A percentile compares a stretch with the other conserved stretches of the same genome.
Evolutionary conservation across 768 basidiomycete genomes (phyloP).

Genomic region (Suillus bovinus): DNA sequence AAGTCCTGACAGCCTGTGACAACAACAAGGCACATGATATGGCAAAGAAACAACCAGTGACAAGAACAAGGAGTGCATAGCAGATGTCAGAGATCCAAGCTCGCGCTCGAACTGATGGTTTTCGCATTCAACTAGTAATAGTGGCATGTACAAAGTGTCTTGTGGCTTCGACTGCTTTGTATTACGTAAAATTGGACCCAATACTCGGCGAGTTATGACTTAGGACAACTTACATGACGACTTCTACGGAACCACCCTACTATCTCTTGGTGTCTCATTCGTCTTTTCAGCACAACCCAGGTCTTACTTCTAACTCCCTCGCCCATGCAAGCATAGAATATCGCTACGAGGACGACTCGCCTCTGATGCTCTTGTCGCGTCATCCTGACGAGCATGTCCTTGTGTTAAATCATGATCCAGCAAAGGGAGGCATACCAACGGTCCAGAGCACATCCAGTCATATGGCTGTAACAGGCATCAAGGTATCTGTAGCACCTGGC

Average conservation of each 20-base stretch:
- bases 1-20: constrained; percentile 70
- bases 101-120: constrained; percentile 39
- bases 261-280: constrained; percentile 71
- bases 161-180: background rate
- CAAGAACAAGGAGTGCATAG: constrained; percentile 53
- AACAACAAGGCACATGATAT: constrained; percentile 67
- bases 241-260: constrained; percentile 47
- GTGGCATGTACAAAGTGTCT: background rate
- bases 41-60: constrained; percentile 53
- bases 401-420: constrained; percentile 68
- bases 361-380: constrained; percentile 61
- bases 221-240: constrained; percentile 10
- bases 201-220: background rate
- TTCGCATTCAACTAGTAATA: constrained; percentile 21
- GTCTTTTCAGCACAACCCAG: constrained; percentile 38
- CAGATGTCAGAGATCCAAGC: constrained; percentile 53
- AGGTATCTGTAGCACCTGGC: constrained; percentile 72
- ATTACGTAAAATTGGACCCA: constrained; percentile 6
- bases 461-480: constrained; percentile 57
- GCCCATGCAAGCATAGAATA: constrained; percentile 77
- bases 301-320: constrained; percentile 38
- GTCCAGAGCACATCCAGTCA: constrained; percentile 51
- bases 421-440: constrained; percentile 37
- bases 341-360: constrained; percentile 79
- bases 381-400: constrained; percentile 69